Percentiles rank a stretch among this genome's conserved stretches.
phyloP scores from a whole-genome alignment of 192 early-diverging fungal genomes.

The Polychytrium aggregatum region DNA sequence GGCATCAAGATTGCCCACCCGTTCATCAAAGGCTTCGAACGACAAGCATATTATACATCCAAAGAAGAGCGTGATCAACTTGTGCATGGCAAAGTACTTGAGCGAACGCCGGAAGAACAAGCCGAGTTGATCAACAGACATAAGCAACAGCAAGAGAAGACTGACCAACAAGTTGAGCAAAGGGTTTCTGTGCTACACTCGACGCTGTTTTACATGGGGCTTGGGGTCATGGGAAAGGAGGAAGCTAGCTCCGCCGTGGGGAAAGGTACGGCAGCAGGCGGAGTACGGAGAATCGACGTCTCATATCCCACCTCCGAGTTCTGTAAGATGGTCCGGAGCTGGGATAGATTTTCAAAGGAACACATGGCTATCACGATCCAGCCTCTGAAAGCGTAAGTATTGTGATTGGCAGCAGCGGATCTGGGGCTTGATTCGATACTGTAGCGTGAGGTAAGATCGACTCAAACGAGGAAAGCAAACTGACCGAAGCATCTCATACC shows the following conservation, averaged over 20 bases:
- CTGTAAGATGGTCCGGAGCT: slow-evolving; percentile 64
- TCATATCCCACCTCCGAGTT: slow-evolving; percentile 75
- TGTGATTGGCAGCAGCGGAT: slow-evolving; percentile 1
- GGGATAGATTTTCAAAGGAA: slow-evolving; percentile 63
- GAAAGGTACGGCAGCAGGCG: slow-evolving; percentile 24
- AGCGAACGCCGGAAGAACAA: slow-evolving; percentile 11
- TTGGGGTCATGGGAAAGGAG: slow-evolving; percentile 52
- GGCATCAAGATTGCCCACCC: slow-evolving; percentile 71
- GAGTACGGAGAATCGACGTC: slow-evolving; percentile 61
- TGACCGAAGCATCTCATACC: no score
- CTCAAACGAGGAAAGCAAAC: no score
- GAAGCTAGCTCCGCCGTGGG: no score
- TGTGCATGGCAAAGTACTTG: slow-evolving; percentile 57
- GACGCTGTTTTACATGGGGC: slow-evolving; percentile 83
- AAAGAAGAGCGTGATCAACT: slow-evolving; percentile 57
- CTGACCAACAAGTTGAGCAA: background rate
- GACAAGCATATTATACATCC: slow-evolving; percentile 44
- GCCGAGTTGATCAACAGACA: background rate
- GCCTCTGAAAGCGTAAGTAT: slow-evolving; percentile 29
- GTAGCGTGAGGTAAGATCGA: no score
- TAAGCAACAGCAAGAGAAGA: slow-evolving; percentile 2
- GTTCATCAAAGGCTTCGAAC: slow-evolving; percentile 79
- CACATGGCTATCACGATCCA: slow-evolving; percentile 57
- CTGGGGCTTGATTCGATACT: no score
- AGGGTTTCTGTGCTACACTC: slow-evolving; percentile 2